Evolutionary conservation across 2,329 filamentous ascomycete genomes (phyloP), one percentile per base, ranked within the genome.

Genomic region (Monilinia vaccinii-corymbosi): DNA sequence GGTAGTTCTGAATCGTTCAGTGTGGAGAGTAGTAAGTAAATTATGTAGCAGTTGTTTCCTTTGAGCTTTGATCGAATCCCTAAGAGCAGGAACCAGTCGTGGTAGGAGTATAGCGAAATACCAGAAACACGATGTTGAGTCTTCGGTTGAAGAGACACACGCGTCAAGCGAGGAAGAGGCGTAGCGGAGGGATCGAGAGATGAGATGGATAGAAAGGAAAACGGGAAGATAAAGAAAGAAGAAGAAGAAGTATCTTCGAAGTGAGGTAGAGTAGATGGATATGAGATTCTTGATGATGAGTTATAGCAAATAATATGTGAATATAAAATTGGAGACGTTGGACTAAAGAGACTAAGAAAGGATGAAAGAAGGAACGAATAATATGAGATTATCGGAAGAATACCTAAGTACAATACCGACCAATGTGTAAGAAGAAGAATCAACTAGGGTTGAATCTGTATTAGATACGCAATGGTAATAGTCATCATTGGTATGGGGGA

Each of bases 251-350:
- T 38, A 10, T 28, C 21, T 51, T 28, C 8, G 21, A 21, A 38
- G 34, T 18, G 16, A 31, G 50, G 18, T 42, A 11, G 31, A 42
- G 31, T 36, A 53, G 50, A 16, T 42, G 50, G 42, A 53, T 42
- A 10, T 21, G 50, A 32, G 38, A 40, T 42, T 53, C 36, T 40
- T 53, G 50, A 42, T 53, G 13, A 32, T 42, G 34, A 53, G 42
- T 21, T 53, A 53, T 40, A 52, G 14, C 36, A 52, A 42, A 52
- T 52, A 40, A 42, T 53, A 36, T 23, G 31, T 53, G 50, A 25
- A 53, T 53, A 42, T 53, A 53, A 53, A 42, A 53, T 42, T 53
- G 50, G 50, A 42, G 50, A 53, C 50, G 36, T 53, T 42, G 50
- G 36, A 42, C 14, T 28, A 16, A 53, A 36, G 42, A 25, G 31